These are phyloP conservation scores for Clohesyomyces aquaticus DNA, from an alignment of 495 filamentous ascomycete genomes.

Conservation along the genomic window DNA sequence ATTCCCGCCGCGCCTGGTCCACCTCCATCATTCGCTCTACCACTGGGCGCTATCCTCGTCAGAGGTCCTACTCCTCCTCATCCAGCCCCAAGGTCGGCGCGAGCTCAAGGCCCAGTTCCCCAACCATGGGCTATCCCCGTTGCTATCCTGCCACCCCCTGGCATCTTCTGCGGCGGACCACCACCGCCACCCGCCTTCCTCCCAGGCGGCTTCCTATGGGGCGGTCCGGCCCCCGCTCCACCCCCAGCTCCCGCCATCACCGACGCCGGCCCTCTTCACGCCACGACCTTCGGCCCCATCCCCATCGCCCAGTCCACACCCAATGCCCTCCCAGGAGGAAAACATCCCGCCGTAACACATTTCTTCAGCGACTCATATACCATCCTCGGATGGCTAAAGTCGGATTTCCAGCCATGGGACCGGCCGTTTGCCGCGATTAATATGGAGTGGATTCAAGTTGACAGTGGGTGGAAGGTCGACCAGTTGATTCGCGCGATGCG, in stretches of 20 bases:
- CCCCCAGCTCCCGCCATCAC: not conserved
- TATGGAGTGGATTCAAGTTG: constrained; percentile 16
- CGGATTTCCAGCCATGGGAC: not conserved
- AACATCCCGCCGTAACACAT: not conserved
- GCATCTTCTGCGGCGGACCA: constrained; percentile 1
- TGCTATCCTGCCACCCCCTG: not conserved
- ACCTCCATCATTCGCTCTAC: not conserved
- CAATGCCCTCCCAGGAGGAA: not conserved
- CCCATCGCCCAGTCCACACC: not conserved
- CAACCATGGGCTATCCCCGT: not conserved
- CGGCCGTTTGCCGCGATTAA: not conserved
- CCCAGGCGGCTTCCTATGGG: not conserved
- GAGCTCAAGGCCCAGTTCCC: not conserved
- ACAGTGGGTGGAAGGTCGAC: constrained; percentile 5
- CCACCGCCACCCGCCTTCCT: not conserved
- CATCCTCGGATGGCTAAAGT: not conserved
- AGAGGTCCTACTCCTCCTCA: not conserved
- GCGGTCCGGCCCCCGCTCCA: not conserved
- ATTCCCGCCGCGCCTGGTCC: constrained; percentile 3
- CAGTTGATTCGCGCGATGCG: constrained; percentile 14
- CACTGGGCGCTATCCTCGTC: not conserved
- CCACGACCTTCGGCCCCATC: not conserved
- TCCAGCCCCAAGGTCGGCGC: not conserved
- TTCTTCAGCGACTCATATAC: not conserved
- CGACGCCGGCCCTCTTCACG: not conserved